These are phyloP conservation scores for Exophiala sideris DNA, from an alignment of 2,329 filamentous ascomycete genomes.

Conservation along the genomic window DNA sequence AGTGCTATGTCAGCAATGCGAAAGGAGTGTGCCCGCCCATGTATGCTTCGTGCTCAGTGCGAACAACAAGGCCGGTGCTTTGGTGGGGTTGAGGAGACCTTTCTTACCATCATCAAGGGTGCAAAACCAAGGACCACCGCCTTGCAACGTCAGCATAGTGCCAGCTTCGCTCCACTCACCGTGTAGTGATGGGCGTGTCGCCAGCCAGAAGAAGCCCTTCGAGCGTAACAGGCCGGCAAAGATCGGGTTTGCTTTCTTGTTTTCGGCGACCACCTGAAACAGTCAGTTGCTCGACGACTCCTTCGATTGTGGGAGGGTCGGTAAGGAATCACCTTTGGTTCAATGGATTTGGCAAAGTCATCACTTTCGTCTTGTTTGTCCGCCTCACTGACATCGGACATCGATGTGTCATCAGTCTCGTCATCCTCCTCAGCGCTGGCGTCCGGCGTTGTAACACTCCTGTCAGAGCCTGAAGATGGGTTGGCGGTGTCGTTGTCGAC, in stretches of 20 bases:
- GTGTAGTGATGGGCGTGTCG: slow-evolving; percentile 41
- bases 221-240: slow-evolving; percentile 41
- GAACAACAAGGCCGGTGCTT: no score
- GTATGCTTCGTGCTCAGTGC: background rate
- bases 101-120: slow-evolving; percentile 17
- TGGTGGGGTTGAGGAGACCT: background rate
- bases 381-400: slow-evolving; percentile 3
- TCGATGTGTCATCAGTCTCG: slow-evolving; percentile 1
- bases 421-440: background rate
- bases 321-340: slow-evolving; percentile 12
- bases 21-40: background rate
- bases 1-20: background rate
- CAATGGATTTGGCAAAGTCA: slow-evolving; percentile 19
- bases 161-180: slow-evolving; percentile 47
- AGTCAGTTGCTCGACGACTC: background rate
- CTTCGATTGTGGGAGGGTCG: background rate
- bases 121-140: slow-evolving; percentile 51
- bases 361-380: slow-evolving; percentile 7
- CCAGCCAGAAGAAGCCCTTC: slow-evolving; percentile 46
- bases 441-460: background rate
- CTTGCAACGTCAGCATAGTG: slow-evolving; percentile 42
- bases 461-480: background rate
- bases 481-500: slow-evolving; percentile 17
- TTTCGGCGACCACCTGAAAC: slow-evolving; percentile 23
- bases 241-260: slow-evolving; percentile 38